Conservation (phyloP, 2,329 filamentous ascomycete species). For the Orbilia brochopaga region DNA sequence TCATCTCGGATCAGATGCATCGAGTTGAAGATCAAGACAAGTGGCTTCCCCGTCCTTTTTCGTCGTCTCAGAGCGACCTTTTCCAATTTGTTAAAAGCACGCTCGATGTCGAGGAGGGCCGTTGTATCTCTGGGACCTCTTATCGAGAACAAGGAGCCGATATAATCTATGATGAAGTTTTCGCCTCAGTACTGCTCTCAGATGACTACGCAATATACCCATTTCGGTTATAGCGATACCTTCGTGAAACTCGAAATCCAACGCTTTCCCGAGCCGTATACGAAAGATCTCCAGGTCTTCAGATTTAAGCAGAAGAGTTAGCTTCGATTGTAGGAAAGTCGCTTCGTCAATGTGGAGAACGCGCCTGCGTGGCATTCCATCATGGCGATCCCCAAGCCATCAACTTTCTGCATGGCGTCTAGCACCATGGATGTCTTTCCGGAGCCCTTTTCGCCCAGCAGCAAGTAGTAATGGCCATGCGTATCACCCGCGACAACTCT, state of each 20-base stretch:
- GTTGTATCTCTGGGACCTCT: conserved; percentile 89
- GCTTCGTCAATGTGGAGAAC: neutral
- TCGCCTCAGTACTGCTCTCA: conserved; percentile 66
- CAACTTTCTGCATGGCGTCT: conserved; percentile 89
- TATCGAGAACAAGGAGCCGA: conserved; percentile 94
- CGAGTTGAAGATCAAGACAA: conserved; percentile 94
- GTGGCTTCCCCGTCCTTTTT: conserved; percentile 65
- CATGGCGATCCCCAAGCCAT: conserved; percentile 90
- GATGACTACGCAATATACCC: neutral
- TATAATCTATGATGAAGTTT: conserved; percentile 70
- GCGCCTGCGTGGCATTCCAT: conserved; percentile 81
- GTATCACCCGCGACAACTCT: conserved; percentile 76
- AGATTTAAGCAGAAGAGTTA: neutral
- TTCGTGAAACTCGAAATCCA: conserved; percentile 81
- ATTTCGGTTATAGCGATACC: conserved; percentile 19
- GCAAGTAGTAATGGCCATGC: conserved; percentile 83
- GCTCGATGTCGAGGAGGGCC: conserved; percentile 90
- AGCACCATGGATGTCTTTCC: conserved; percentile 97
- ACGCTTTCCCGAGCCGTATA: conserved; percentile 85
- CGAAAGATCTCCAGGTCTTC: conserved; percentile 89
- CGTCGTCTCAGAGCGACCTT: conserved; percentile 84
- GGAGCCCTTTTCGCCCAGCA: conserved; percentile 71
- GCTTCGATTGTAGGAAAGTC: neutral
- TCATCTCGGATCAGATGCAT: conserved; percentile 90
- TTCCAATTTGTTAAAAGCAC: conserved; percentile 95